Evolutionary conservation across 495 filamentous ascomycete species (phyloP).

Genomic region (Cercophora scortea): DNA sequence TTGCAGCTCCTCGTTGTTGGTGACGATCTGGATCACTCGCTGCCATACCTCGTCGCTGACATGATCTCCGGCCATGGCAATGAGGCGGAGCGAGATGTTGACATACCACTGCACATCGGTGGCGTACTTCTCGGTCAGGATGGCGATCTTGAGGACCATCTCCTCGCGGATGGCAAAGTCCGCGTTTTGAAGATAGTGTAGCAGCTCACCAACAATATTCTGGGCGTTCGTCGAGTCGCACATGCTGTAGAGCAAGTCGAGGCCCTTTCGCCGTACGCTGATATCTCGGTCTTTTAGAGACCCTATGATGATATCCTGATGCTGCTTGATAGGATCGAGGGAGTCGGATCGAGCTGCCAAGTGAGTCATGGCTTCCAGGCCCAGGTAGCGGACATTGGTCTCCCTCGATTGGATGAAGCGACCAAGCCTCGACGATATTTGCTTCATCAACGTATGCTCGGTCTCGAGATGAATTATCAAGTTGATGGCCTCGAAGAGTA

Average conservation of each 20-base stretch:
- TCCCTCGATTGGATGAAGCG: conserved; percentile 96
- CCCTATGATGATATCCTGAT: conserved; percentile 90
- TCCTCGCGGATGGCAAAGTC: conserved; percentile 98
- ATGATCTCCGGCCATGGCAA: conserved; percentile 95
- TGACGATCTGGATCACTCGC: conserved; percentile 96
- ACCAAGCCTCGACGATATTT: conserved; percentile 87
- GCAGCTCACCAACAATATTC: conserved; percentile 85
- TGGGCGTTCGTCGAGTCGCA: conserved; percentile 89
- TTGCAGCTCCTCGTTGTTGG: conserved; percentile 97
- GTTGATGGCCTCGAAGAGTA: conserved; percentile 97
- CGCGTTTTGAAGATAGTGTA: conserved; percentile 90
- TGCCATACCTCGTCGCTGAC: conserved; percentile 99
- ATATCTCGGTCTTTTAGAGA: conserved; percentile 95
- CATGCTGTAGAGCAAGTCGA: conserved; percentile 99
- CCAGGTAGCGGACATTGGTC: conserved; percentile 96
- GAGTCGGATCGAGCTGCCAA: conserved; percentile 91
- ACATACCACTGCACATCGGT: conserved; percentile 99
- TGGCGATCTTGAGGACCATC: conserved; percentile 98
- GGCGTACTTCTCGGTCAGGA: conserved; percentile 96
- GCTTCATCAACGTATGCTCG: conserved; percentile 90
- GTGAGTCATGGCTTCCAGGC: conserved; percentile 97
- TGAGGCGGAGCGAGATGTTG: conserved; percentile 87
- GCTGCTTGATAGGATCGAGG: conserved; percentile 94
- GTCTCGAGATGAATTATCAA: conserved; percentile 98
- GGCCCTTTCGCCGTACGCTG: conserved; percentile 88